These are phyloP conservation scores for Populus hybrid DNA, from an alignment of 441 rosid genomes.

Conservation along the genomic window DNA sequence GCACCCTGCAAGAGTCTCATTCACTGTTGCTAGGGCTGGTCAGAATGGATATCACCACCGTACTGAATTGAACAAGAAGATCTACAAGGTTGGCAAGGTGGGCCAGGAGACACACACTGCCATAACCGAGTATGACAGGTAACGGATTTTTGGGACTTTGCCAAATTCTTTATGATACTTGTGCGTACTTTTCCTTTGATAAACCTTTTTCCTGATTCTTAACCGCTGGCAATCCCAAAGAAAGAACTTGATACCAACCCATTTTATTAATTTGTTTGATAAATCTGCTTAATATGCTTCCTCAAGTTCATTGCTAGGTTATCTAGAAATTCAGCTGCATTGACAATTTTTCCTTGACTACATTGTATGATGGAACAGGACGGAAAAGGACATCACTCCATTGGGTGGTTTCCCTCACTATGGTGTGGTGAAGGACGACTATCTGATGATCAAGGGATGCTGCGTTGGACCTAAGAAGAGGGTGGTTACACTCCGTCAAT, in stretches of 20 bases:
- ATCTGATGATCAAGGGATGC: slow-evolving; percentile 85
- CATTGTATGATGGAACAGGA: slow-evolving; percentile 40
- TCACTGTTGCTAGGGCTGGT: slow-evolving; percentile 91
- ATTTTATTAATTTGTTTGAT: not conserved
- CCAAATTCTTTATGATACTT: not conserved
- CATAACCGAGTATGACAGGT: slow-evolving; percentile 85
- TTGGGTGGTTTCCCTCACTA: slow-evolving; percentile 95
- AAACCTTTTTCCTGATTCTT: too few species aligned
- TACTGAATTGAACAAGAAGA: slow-evolving; percentile 89
- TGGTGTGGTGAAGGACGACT: slow-evolving; percentile 82
- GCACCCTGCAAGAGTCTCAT: slow-evolving; percentile 97
- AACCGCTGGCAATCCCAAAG: not conserved
- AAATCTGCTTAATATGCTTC: not conserved
- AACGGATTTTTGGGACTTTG: not conserved
- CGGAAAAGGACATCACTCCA: slow-evolving; percentile 85
- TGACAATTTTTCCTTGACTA: not conserved
- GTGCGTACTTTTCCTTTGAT: too few species aligned
- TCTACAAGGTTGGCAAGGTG: slow-evolving; percentile 74
- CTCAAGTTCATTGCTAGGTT: not conserved
- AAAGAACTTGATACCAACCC: not conserved
- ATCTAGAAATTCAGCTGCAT: not conserved
- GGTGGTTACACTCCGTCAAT: slow-evolving; percentile 79
- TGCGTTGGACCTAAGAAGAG: slow-evolving; percentile 94
- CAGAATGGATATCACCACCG: slow-evolving; percentile 97
- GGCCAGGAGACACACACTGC: slow-evolving; percentile 70